Conservation (phyloP, 1,284 basidiomycete genomes). For the Pulveroboletus ridleyi region DNA sequence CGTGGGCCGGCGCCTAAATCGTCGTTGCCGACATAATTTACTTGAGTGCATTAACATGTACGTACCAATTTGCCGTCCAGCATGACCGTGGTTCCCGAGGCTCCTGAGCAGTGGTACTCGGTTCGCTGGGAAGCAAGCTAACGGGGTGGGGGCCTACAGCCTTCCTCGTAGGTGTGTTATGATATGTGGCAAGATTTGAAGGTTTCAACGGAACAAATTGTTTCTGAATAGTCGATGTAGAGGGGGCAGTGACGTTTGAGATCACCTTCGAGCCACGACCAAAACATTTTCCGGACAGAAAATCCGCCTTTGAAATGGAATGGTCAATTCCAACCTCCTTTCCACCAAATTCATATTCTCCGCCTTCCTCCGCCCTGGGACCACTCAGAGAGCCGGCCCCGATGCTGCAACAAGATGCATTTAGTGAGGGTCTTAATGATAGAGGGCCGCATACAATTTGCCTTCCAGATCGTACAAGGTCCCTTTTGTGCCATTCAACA, state of each 20-base stretch:
- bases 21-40: slow-evolving; percentile 15
- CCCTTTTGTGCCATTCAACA: slow-evolving; percentile 53
- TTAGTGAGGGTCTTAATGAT: slow-evolving; percentile 16
- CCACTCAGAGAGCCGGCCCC: slow-evolving; percentile 47
- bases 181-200: slow-evolving; percentile 39
- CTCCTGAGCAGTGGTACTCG: slow-evolving; percentile 12
- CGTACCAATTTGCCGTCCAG: slow-evolving; percentile 77
- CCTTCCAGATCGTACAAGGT: slow-evolving; percentile 68
- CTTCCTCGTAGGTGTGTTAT: slow-evolving; percentile 35
- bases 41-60: slow-evolving; percentile 3
- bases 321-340: slow-evolving; percentile 79
- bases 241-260: slow-evolving; percentile 25
- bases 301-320: slow-evolving; percentile 60
- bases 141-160: slow-evolving; percentile 50
- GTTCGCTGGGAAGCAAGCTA: slow-evolving; percentile 38
- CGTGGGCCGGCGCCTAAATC: slow-evolving; percentile 76
- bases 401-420: slow-evolving; percentile 39
- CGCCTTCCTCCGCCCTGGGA: slow-evolving; percentile 50
- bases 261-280: slow-evolving; percentile 40
- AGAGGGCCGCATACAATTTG: slow-evolving; percentile 51
- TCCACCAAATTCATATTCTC: slow-evolving; percentile 63
- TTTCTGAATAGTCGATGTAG: slow-evolving; percentile 39
- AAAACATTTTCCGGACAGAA: slow-evolving; percentile 70
- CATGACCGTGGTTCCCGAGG: slow-evolving; percentile 41
- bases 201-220: slow-evolving; percentile 53